Conservation (phyloP, 2,329 filamentous ascomycete genomes). For the Scytalidium lignicola region DNA sequence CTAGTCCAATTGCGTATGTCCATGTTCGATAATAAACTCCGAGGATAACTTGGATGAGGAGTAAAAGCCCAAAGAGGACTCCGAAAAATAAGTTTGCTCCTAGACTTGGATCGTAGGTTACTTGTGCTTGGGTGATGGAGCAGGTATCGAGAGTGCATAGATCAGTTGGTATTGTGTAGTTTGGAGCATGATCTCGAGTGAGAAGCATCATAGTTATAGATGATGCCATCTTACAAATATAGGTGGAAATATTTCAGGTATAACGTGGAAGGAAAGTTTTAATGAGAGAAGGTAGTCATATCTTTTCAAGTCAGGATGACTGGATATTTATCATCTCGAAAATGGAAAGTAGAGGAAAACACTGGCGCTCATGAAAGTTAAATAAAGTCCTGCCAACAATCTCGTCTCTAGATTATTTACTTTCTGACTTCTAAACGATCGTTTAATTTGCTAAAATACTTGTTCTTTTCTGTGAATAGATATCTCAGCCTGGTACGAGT, state of each 20-base stretch:
- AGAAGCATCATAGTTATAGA: not conserved
- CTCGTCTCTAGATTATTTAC: no score
- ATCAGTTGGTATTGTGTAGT: slow-evolving; percentile 1
- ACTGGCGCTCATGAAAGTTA: no score
- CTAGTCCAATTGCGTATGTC: slow-evolving; percentile 49
- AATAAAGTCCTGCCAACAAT: no score
- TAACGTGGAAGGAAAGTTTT: no score
- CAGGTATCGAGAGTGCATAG: slow-evolving; percentile 25
- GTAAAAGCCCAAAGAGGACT: slow-evolving; percentile 41
- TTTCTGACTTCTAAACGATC: no score
- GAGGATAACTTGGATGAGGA: slow-evolving; percentile 39
- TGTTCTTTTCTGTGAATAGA: no score
- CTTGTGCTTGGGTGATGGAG: slow-evolving; percentile 48
- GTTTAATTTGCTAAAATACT: no score
- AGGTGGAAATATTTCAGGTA: no score
- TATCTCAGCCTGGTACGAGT: not conserved
- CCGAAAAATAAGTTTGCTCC: slow-evolving; percentile 51
- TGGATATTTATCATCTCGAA: no score
- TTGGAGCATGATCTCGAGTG: not conserved
- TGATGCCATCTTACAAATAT: not conserved
- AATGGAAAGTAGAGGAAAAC: no score
- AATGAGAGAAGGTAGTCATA: no score
- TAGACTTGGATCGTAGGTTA: slow-evolving; percentile 54
- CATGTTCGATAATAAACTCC: slow-evolving; percentile 48
- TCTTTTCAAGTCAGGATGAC: no score